phyloP scores from a whole-genome alignment of 2,329 filamentous ascomycete species.

The Dothiorella sarmentorum region DNA sequence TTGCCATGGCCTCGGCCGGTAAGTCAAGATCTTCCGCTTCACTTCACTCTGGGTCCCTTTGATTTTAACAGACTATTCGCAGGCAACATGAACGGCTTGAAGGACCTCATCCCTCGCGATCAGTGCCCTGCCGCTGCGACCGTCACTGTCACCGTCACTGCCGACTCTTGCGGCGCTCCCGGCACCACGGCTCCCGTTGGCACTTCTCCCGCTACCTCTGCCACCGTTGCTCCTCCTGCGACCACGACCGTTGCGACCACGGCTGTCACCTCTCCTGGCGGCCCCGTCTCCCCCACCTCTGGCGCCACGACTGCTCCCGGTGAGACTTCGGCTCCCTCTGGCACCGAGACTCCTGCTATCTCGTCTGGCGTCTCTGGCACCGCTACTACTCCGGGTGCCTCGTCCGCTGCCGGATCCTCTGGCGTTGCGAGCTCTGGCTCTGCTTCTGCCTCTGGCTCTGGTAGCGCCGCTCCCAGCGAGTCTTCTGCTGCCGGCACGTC shows the following conservation, averaged over 20 bases:
- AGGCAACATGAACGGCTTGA: constrained; percentile 3
- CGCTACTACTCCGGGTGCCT: neutral
- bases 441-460: neutral
- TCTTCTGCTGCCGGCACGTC: neutral
- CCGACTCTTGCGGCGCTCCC: neutral
- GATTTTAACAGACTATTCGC: neutral
- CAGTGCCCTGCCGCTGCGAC: constrained; percentile 2
- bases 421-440: neutral
- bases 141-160: constrained; percentile 1
- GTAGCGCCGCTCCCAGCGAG: neutral
- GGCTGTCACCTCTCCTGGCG: neutral
- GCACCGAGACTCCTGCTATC: neutral
- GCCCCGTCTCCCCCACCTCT: neutral
- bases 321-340: neutral
- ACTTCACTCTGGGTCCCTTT: neutral
- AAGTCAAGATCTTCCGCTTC: neutral
- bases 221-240: neutral
- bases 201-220: neutral
- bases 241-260: neutral
- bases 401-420: neutral
- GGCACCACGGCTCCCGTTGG: neutral
- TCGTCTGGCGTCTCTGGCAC: constrained; percentile 2
- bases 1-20: constrained; percentile 11
- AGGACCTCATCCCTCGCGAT: constrained; percentile 7
- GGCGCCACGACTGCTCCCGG: neutral